Base-by-base conservation (phyloP, 495 filamentous ascomycete species). In the Cercophora sp. region DNA sequence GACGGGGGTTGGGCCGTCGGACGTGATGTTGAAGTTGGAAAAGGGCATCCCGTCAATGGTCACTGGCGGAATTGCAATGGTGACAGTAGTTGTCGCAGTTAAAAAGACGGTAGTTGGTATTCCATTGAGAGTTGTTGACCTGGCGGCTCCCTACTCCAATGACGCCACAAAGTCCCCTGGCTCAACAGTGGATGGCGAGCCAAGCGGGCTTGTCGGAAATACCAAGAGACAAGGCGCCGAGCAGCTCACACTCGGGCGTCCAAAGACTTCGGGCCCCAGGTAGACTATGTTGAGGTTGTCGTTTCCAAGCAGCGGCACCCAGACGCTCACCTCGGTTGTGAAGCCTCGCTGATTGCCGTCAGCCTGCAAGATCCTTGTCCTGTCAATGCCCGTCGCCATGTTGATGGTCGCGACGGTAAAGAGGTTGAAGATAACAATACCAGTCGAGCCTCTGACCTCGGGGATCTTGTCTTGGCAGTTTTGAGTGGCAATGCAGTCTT, bases 381-480 rank as follows among this genome's bases (percentile, higher is more conserved):
- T n/a, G 35, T 15, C 35, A 8, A 39, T 39, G 6, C 15, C 35
- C 6, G 9, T 8, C 16, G 35, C 35, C 35, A 39, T 15, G 5
- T 39, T 8, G 8, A 39, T 8, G 8, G 35, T 10, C 5, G 35
- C 35, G 9, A 10, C 16, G 4, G 59, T 65, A 24, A 59, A 59
- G 18, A 65, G 34, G 54, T 65, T 62, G 55, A 39, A 59, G 20
- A 62, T 55, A 8, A 36, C 48, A 0, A 65, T 45, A 19, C 37
- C 46, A 13, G 51, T 57, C 16, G 54, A 68, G 5, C 66, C 58
- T 24, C 49, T 40, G 20, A 68, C 56, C 15, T 68, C 46, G 13
- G 70, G 50, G 10, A 58, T 64, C 2, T 51, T 45, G 2, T 62
- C 41, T 49, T 76, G 70, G 49, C 70, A 76, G 44, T 67, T 61